Conservation (phyloP, 2,329 filamentous ascomycete species). For the Talaromyces amestolkiae region DNA sequence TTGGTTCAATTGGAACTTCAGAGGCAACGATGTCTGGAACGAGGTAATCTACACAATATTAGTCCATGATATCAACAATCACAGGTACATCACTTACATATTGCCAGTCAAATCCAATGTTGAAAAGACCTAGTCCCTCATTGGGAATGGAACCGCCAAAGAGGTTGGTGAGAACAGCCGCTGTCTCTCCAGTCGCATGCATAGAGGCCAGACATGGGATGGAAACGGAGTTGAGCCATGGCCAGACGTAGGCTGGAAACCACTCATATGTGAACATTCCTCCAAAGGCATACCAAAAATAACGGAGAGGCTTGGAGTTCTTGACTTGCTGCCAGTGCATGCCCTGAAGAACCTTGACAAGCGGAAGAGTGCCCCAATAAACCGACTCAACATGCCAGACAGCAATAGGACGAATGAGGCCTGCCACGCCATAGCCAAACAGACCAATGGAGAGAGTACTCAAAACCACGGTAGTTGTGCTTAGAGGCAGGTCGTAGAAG, state of each 20-base stretch:
- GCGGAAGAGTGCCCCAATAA: slow-evolving; percentile 56
- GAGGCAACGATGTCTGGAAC: slow-evolving; percentile 52
- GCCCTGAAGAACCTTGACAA: slow-evolving; percentile 54
- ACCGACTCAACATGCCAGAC: slow-evolving; percentile 59
- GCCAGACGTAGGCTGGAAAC: slow-evolving; percentile 56
- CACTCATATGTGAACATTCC: slow-evolving; percentile 54
- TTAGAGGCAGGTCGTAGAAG: slow-evolving; percentile 52
- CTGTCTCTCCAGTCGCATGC: slow-evolving; percentile 50
- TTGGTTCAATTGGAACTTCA: slow-evolving; percentile 51
- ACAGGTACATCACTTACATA: slow-evolving; percentile 26
- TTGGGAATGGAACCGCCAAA: slow-evolving; percentile 55
- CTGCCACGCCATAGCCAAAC: slow-evolving; percentile 56
- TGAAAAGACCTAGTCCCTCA: slow-evolving; percentile 53
- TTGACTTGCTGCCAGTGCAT: slow-evolving; percentile 55
- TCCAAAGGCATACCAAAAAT: slow-evolving; percentile 53
- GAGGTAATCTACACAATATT: slow-evolving; percentile 50
- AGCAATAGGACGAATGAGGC: slow-evolving; percentile 53
- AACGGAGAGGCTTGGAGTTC: slow-evolving; percentile 51
- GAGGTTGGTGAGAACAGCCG: slow-evolving; percentile 45
- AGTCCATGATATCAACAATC: not conserved
- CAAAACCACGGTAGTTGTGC: slow-evolving; percentile 49
- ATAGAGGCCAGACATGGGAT: slow-evolving; percentile 55
- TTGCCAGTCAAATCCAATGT: slow-evolving; percentile 55
- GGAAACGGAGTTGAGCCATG: slow-evolving; percentile 56
- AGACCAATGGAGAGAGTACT: slow-evolving; percentile 54